Evolutionary conservation across 768 basidiomycete genomes (phyloP).

Genomic region (Suillus occidentalis): DNA sequence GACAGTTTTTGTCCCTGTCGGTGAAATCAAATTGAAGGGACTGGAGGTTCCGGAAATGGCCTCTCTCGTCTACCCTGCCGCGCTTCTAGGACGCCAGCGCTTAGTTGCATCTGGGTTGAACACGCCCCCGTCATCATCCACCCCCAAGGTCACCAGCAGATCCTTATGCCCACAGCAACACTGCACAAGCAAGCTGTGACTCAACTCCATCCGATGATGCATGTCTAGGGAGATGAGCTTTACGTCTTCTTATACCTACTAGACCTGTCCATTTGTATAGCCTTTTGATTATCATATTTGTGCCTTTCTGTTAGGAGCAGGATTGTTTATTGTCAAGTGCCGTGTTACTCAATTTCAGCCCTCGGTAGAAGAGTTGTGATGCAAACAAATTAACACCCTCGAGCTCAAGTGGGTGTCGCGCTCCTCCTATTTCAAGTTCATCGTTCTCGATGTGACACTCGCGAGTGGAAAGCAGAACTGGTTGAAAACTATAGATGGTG

Average conservation of each 20-base stretch:
- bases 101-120: constrained; percentile 37
- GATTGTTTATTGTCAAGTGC: neutral
- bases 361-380: neutral
- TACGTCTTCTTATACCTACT: neutral
- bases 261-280: neutral
- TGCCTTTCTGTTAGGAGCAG: neutral
- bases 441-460: too few relatives aligned
- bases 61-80: constrained; percentile 78
- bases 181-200: neutral
- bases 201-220: neutral
- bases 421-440: too few relatives aligned
- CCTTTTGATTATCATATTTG: neutral
- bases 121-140: neutral
- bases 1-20: constrained; percentile 66
- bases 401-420: too few relatives aligned
- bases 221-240: neutral
- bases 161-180: neutral
- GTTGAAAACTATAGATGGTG: too few relatives aligned
- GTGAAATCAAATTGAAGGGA: constrained; percentile 92
- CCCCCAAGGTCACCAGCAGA: neutral
- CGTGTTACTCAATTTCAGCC: neutral
- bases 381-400: neutral
- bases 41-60: constrained; percentile 87
- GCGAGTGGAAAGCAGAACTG: too few relatives aligned
- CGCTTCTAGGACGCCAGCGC: constrained; percentile 69